These are phyloP conservation scores for Rhodotorula graminis DNA, from an alignment of 768 basidiomycete species.

Conservation along the genomic window DNA sequence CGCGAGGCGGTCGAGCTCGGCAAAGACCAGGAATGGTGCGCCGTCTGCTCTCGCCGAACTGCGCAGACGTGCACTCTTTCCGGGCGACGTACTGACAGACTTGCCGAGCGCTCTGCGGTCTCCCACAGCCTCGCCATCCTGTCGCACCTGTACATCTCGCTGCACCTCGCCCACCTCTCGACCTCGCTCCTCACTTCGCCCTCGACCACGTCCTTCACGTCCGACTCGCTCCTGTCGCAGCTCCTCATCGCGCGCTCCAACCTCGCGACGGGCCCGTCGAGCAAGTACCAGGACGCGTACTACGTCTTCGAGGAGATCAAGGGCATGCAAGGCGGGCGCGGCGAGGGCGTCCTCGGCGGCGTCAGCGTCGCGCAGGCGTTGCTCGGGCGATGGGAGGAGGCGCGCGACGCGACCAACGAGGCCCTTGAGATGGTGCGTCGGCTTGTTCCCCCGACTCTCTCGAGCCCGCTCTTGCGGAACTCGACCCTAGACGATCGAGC, in stretches of 20 bases:
- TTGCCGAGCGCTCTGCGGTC: background rate
- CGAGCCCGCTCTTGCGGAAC: too few species aligned
- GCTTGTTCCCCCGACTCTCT: too few species aligned
- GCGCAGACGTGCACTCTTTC: background rate
- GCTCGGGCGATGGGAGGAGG: slow-evolving; percentile 40
- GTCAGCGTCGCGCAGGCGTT: slow-evolving; percentile 38
- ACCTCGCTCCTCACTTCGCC: slow-evolving; percentile 29
- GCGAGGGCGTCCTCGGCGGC: slow-evolving; percentile 31
- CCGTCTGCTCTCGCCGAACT: background rate
- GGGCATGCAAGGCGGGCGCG: slow-evolving; percentile 39
- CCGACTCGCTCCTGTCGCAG: slow-evolving; percentile 39
- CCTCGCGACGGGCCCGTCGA: slow-evolving; percentile 30
- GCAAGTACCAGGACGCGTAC: slow-evolving; percentile 42
- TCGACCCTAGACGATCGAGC: too few species aligned
- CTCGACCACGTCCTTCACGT: slow-evolving; percentile 22
- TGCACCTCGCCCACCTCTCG: slow-evolving; percentile 26
- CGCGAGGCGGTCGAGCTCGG: slow-evolving; percentile 37
- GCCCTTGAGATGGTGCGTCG: slow-evolving; percentile 38
- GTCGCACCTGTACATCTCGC: slow-evolving; percentile 38
- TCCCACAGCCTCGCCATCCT: slow-evolving; percentile 33
- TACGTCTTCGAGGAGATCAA: slow-evolving; percentile 43
- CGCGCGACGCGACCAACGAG: slow-evolving; percentile 35
- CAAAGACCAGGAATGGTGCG: slow-evolving; percentile 38
- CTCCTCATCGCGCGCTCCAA: slow-evolving; percentile 32
- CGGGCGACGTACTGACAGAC: background rate